Base-by-base conservation (phyloP, 768 basidiomycete species). In the Mycena chlorophos region DNA sequence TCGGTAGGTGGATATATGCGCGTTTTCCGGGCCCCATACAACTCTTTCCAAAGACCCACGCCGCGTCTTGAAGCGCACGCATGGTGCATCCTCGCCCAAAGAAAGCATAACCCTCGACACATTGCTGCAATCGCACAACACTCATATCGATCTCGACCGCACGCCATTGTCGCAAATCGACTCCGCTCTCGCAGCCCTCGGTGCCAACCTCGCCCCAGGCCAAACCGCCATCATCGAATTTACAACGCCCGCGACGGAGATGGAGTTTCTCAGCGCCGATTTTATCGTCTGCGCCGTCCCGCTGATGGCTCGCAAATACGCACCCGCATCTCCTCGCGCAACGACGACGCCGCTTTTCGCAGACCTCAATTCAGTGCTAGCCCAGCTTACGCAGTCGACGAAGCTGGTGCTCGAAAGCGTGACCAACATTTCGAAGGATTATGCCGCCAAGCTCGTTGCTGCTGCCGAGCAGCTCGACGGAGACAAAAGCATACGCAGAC, bases 281-380 rank as follows among this genome's bases (percentile, higher is more conserved):
- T 79, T 76, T 60, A 61, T 78, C 29, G 56, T 79, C 26, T 78
- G 78, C 51, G 66, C 76, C 3, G 50, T 81, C 4, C 79, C 82
- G 3, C 81, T 80, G 60, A 65, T 75, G 52, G 62, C 70, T 10
- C 67, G 71, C 25, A 65, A 62, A 48, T 64, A 65, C 58, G 47
- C 65, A 37, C 31, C 26, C 23, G 39, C 34, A 56, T 29, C 50
- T 38, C 49, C 29, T 52, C 23, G 55, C 16, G 68, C 69, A 49
- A 75, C 73, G 13, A 66, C 73, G 14, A 72, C 70, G 12, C 75
- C 79, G 27, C 68, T 77, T 10, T 69, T 78, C 14, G 58, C 70
- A 4, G 63, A 71, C 5, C 63, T 82, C 20, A 67, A 71, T 20
- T 70, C 66, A 16, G 61, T 82, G 49, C 67, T 79, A 22, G 63